A percentile compares a stretch with the other conserved stretches of the same genome.
phyloP scores from a whole-genome alignment of 371 early-diverging fungal species.

The Saksenaea vasiformis region DNA sequence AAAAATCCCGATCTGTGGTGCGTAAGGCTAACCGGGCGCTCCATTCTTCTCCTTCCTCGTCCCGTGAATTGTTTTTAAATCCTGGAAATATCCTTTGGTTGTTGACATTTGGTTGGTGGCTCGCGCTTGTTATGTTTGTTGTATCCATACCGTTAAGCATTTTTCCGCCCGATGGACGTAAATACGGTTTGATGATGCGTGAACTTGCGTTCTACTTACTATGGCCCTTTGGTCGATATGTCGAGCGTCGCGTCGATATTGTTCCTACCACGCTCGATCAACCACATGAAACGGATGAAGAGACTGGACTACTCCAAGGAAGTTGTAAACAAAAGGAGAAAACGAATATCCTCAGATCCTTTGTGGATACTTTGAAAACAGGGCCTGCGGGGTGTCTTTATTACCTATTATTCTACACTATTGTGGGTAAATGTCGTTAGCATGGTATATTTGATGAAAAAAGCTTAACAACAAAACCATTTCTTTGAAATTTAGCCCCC shows the following conservation, averaged over 20 bases:
- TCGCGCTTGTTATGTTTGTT: slow-evolving; percentile 63
- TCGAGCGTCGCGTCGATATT: slow-evolving; percentile 56
- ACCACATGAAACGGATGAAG: slow-evolving; percentile 26
- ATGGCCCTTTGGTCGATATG: slow-evolving; percentile 95
- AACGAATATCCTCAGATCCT: not conserved
- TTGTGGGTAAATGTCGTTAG: slow-evolving; percentile 42
- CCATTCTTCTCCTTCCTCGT: slow-evolving; percentile 72
- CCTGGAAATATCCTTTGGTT: slow-evolving; percentile 88
- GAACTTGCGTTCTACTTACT: slow-evolving; percentile 77
- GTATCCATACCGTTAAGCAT: slow-evolving; percentile 50
- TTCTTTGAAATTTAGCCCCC: slow-evolving; percentile 63
- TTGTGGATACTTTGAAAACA: slow-evolving; percentile 16
- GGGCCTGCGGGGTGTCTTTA: slow-evolving; percentile 66
- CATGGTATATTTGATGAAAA: not conserved
- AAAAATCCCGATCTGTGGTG: slow-evolving; percentile 87
- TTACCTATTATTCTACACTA: slow-evolving; percentile 48
- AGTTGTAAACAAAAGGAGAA: slow-evolving; percentile 8
- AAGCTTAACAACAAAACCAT: not conserved
- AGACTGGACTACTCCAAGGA: slow-evolving; percentile 23
- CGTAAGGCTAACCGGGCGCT: slow-evolving; percentile 78
- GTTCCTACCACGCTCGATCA: slow-evolving; percentile 17
- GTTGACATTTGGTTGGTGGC: slow-evolving; percentile 91
- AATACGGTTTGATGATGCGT: slow-evolving; percentile 59
- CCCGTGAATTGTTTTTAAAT: slow-evolving; percentile 61
- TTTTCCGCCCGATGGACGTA: slow-evolving; percentile 52